These are phyloP conservation scores for Cinnamomum chago DNA, from an alignment of 164 flowering plant species.

Conservation along the genomic window DNA sequence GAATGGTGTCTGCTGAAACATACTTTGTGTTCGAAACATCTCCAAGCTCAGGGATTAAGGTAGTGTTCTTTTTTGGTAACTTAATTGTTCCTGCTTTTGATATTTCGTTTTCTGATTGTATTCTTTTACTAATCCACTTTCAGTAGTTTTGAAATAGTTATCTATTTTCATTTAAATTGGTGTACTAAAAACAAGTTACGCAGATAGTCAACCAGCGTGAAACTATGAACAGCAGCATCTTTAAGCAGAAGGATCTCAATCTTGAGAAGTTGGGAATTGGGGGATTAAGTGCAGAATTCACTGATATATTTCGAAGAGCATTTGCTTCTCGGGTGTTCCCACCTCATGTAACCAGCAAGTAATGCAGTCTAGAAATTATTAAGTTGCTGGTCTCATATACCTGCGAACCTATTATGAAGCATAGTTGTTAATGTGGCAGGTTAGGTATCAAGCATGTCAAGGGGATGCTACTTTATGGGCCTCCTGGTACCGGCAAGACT, in stretches of 20 bases:
- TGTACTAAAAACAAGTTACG: constrained; percentile 8
- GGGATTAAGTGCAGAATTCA: constrained; percentile 91
- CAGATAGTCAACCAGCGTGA: constrained; percentile 96
- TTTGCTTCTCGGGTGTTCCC: constrained; percentile 99
- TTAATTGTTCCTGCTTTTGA: not conserved
- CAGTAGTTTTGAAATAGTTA: not conserved
- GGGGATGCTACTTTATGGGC: constrained; percentile 97
- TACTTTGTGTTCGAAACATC: constrained; percentile 83
- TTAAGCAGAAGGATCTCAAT: constrained; percentile 90
- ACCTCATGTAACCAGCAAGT: constrained; percentile 86
- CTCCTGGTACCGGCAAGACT: constrained; percentile 99
- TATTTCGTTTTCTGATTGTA: not conserved
- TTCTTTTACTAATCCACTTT: not conserved
- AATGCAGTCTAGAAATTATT: constrained; percentile 12
- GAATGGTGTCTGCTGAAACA: constrained; percentile 72
- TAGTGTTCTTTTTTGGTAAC: constrained; percentile 10
- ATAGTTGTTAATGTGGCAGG: constrained; percentile 36
- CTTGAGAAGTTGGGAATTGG: constrained; percentile 88
- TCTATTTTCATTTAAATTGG: not conserved
- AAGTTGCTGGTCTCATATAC: not conserved
- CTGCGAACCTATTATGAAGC: not conserved
- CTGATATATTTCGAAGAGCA: constrained; percentile 97
- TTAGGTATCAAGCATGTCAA: constrained; percentile 97
- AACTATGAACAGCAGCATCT: constrained; percentile 86
- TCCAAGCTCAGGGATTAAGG: constrained; percentile 84